These are phyloP conservation scores for Zasmidium citrigriseum DNA, from an alignment of 2,329 filamentous ascomycete genomes.

Conservation along the genomic window DNA sequence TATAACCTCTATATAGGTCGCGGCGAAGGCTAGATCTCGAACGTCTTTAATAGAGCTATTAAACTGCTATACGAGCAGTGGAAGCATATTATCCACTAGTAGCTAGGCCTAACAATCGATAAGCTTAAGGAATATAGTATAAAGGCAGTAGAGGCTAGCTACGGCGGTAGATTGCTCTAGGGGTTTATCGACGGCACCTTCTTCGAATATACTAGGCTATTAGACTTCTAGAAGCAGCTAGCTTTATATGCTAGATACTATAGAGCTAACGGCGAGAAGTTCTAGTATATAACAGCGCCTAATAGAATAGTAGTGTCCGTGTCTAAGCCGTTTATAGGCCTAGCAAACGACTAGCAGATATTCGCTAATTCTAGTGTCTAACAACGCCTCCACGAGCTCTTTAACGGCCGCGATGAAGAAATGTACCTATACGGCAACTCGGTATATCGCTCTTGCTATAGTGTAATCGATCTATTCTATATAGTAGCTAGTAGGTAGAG, in stretches of 20 bases:
- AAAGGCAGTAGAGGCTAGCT: not conserved
- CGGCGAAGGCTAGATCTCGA: not conserved
- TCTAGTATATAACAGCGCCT: not conserved
- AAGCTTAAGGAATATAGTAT: not conserved
- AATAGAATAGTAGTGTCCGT: not conserved
- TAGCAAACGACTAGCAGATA: not conserved
- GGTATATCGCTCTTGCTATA: not conserved
- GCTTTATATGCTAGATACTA: not conserved
- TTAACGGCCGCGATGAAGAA: not conserved
- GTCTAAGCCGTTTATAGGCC: not conserved
- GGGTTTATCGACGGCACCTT: not conserved
- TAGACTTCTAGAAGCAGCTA: not conserved
- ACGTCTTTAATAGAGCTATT: not conserved
- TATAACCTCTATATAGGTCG: not conserved
- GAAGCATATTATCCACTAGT: not conserved
- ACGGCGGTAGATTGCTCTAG: not conserved
- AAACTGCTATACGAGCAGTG: not conserved
- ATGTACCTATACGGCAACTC: not conserved
- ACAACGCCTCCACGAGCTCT: not conserved
- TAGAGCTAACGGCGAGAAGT: not conserved
- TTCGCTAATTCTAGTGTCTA: not conserved
- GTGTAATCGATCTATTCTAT: not conserved
- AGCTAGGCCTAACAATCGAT: not conserved
- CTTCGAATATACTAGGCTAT: not conserved
- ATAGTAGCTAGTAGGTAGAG: not conserved